These are phyloP conservation scores for Spathaspora girioi DNA, from an alignment of 805 yeast genomes.

Conservation along the genomic window DNA sequence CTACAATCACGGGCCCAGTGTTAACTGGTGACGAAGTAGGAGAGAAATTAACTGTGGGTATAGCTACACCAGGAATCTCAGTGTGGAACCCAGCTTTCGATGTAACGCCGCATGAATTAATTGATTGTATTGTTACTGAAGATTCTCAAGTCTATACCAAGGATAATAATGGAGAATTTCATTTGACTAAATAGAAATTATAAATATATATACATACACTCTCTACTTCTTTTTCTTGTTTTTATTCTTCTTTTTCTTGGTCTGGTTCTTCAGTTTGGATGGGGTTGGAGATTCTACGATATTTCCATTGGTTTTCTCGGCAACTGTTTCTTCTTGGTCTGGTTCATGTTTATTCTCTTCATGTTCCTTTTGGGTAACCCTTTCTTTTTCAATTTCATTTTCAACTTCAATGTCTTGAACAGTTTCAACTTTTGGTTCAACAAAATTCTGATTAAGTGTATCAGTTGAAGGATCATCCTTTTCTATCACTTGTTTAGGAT, in stretches of 20 bases:
- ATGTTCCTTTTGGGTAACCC: neutral
- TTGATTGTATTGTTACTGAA: slow-evolving; percentile 90
- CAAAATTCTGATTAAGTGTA: neutral
- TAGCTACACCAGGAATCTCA: slow-evolving; percentile 78
- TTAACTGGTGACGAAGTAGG: slow-evolving; percentile 23
- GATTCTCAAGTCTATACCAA: slow-evolving; percentile 52
- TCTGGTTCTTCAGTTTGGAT: slow-evolving; percentile 10
- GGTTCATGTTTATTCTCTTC: neutral
- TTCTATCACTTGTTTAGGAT: too few relatives aligned
- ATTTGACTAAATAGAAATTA: slow-evolving; percentile 26
- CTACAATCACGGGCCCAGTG: slow-evolving; percentile 62
- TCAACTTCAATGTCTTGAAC: neutral
- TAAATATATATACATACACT: neutral
- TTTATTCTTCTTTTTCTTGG: slow-evolving; percentile 7
- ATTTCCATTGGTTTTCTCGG: neutral
- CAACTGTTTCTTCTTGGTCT: slow-evolving; percentile 8
- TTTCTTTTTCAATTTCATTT: neutral
- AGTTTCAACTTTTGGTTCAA: neutral
- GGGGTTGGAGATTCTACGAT: neutral
- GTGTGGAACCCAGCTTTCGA: slow-evolving; percentile 98
- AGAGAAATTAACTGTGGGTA: slow-evolving; percentile 53
- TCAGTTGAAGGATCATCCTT: neutral
- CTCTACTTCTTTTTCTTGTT: neutral
- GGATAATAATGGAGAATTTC: slow-evolving; percentile 46
- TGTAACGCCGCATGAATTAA: slow-evolving; percentile 78